These are phyloP conservation scores for Penstemon newberryi DNA, from an alignment of 257 asterid species.

Conservation along the genomic window DNA sequence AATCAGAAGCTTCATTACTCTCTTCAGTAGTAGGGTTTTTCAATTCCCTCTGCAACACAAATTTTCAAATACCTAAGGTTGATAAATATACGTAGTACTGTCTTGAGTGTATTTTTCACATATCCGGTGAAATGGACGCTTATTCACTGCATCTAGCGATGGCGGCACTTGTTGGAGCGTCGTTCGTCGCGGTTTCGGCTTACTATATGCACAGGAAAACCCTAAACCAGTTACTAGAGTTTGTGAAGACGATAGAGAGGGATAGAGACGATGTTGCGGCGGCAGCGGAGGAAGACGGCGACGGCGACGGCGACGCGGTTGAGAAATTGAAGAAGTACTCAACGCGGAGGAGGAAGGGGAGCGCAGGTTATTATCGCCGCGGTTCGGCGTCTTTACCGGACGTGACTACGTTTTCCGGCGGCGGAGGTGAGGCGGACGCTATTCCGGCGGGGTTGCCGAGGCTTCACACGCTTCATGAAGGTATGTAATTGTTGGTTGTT, in stretches of 20 bases:
- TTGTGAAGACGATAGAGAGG: slow-evolving; percentile 74
- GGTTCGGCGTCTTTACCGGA: slow-evolving; percentile 54
- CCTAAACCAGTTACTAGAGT: slow-evolving; percentile 76
- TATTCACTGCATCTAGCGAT: slow-evolving; percentile 76
- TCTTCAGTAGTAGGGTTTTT: too few species aligned
- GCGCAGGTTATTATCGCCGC: slow-evolving; percentile 41
- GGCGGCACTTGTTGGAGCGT: slow-evolving; percentile 96
- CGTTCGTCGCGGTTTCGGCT: slow-evolving; percentile 87
- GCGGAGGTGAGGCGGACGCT: slow-evolving; percentile 41
- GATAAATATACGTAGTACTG: too few species aligned
- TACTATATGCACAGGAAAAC: slow-evolving; percentile 90
- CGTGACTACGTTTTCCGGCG: slow-evolving; percentile 41
- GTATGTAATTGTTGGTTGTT: slow-evolving; percentile 30
- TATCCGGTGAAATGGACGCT: too few species aligned
- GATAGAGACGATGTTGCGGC: slow-evolving; percentile 41
- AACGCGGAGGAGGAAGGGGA: slow-evolving; percentile 14
- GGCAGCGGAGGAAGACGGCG: slow-evolving; percentile 40
- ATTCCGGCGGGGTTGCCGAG: slow-evolving; percentile 63
- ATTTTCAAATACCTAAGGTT: too few species aligned
- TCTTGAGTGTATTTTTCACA: too few species aligned
- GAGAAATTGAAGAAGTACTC: too few species aligned
- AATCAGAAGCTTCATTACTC: too few species aligned
- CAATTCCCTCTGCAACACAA: too few species aligned
- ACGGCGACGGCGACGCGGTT: slow-evolving; percentile 11
- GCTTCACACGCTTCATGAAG: slow-evolving; percentile 57